Evolutionary conservation across 2,329 filamentous ascomycete genomes (phyloP).

Genomic region (Colletotrichum coccodes): DNA sequence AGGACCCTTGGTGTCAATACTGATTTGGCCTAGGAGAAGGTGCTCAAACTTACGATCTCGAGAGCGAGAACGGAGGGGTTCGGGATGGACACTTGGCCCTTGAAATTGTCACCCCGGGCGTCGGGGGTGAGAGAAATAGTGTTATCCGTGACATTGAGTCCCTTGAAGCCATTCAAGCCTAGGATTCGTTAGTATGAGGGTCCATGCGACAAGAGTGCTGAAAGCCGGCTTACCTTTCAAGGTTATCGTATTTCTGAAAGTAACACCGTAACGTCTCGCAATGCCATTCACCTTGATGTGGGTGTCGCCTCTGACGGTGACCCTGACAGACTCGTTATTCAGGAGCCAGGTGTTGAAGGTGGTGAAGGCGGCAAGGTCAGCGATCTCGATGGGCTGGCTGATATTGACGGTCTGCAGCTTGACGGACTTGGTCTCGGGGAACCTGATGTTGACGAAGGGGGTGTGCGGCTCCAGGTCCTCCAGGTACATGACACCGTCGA

Average conservation of each 20-base stretch:
- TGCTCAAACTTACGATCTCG: constrained; percentile 62
- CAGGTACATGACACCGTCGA: constrained; percentile 65
- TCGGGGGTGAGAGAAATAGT: constrained; percentile 53
- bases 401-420: constrained; percentile 62
- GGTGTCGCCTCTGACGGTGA: constrained; percentile 64
- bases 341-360: constrained; percentile 66
- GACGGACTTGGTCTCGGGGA: constrained; percentile 62
- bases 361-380: constrained; percentile 59
- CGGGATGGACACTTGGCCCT: constrained; percentile 67
- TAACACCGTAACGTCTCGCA: constrained; percentile 56
- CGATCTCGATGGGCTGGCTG: constrained; percentile 58
- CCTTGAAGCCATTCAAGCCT: constrained; percentile 65
- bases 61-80: constrained; percentile 73
- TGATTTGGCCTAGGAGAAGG: not conserved
- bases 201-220: not conserved
- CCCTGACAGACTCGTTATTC: constrained; percentile 57
- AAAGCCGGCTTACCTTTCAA: constrained; percentile 48
- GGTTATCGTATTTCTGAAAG: constrained; percentile 65
- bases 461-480: constrained; percentile 57
- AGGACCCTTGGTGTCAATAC: not conserved
- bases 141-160: constrained; percentile 62
- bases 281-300: constrained; percentile 62
- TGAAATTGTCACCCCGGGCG: constrained; percentile 67
- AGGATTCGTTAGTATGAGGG: constrained; percentile 22
- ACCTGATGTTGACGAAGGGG: constrained; percentile 61